Evolutionary conservation across 164 flowering plant genomes (phyloP).

Genomic region (Sextonia rubra): DNA sequence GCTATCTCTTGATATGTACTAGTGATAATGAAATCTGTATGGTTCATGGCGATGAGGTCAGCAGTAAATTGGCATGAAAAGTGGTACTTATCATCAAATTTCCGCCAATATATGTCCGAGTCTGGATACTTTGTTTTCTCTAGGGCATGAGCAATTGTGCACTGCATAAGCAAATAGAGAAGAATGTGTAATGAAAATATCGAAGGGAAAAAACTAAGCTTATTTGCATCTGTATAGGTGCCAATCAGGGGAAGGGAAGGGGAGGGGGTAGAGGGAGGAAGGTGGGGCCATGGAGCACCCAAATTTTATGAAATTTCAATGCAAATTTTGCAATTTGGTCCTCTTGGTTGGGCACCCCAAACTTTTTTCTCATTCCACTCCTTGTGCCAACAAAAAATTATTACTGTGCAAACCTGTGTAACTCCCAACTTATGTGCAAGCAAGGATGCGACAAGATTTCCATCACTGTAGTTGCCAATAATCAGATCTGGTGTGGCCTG

Average conservation of each 20-base stretch:
- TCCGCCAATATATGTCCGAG: constrained; percentile 4
- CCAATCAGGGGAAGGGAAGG: no score
- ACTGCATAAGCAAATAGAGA: constrained; percentile 37
- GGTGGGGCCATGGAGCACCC: no score
- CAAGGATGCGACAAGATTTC: constrained; percentile 91
- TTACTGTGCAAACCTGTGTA: constrained; percentile 62
- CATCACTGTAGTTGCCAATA: constrained; percentile 97
- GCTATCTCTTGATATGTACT: constrained; percentile 11
- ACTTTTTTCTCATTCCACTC: no score
- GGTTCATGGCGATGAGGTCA: constrained; percentile 9
- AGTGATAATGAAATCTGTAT: constrained; percentile 8
- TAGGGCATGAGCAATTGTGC: constrained; percentile 91
- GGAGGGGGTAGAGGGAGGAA: no score
- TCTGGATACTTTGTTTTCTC: constrained; percentile 8
- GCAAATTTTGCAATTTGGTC: no score
- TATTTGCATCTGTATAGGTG: background rate
- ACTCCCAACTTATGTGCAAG: constrained; percentile 88
- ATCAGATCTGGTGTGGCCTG: constrained; percentile 90
- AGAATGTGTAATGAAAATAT: background rate
- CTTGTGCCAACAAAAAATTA: background rate
- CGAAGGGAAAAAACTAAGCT: background rate
- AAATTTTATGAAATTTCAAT: no score
- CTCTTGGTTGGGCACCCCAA: no score
- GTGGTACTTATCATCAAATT: constrained; percentile 1
- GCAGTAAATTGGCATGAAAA: constrained; percentile 7